Conservation (phyloP, 768 basidiomycete genomes). For the Xerocomellus dryophilus region DNA sequence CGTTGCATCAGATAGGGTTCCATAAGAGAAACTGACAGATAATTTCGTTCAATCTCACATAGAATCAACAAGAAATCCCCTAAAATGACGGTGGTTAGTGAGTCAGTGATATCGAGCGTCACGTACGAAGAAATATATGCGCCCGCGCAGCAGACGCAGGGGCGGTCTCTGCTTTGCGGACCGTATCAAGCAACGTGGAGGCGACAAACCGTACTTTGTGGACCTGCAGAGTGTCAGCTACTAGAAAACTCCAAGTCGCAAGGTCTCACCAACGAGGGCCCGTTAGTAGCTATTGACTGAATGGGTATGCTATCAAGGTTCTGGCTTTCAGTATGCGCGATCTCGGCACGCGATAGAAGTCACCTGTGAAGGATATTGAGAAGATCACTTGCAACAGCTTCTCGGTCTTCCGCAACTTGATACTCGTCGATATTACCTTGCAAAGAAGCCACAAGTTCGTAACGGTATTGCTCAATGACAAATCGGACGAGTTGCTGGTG, state of each 20-base stretch:
- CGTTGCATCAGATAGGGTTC: not conserved
- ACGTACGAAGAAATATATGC: constrained; percentile 80
- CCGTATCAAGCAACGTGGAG: constrained; percentile 81
- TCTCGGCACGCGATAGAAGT: constrained; percentile 8
- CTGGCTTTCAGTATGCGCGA: constrained; percentile 3
- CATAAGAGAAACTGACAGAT: constrained; percentile 52
- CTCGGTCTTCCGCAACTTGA: constrained; percentile 68
- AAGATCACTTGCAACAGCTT: constrained; percentile 83
- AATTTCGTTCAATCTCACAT: constrained; percentile 89
- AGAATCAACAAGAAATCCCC: constrained; percentile 93
- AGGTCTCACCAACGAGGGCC: constrained; percentile 63
- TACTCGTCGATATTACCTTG: constrained; percentile 63
- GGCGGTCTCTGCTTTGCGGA: constrained; percentile 75
- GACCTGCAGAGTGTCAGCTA: constrained; percentile 45
- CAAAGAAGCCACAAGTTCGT: constrained; percentile 71
- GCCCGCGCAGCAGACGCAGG: constrained; percentile 81
- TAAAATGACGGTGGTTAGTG: constrained; percentile 28
- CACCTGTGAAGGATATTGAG: constrained; percentile 82
- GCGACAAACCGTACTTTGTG: constrained; percentile 94
- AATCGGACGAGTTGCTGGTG: constrained; percentile 89
- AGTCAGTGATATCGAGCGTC: not conserved
- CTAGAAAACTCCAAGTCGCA: not conserved
- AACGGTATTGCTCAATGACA: constrained; percentile 88
- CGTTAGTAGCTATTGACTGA: constrained; percentile 87
- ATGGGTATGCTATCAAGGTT: constrained; percentile 71